Base-by-base conservation (phyloP, 257 asterid species). In the Solanum virginianum region DNA sequence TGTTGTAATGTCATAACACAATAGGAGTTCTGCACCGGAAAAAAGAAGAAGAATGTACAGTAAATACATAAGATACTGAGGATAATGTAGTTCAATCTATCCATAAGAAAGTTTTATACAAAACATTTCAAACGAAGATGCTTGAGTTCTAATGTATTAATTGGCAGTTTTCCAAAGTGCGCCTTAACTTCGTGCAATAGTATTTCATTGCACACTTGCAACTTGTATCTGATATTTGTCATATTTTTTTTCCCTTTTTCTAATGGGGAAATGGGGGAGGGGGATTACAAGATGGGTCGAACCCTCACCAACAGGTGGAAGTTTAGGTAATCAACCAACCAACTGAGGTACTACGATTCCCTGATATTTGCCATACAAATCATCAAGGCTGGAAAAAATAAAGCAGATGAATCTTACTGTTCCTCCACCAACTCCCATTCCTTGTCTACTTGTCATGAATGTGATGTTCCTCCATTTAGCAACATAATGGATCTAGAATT, bases 381-480 rank as follows among this genome's bases (percentile, higher is more conserved):
- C 5, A 51, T 77, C 26, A 47, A 77, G 24, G 47, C 20, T 75
- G 22, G 22, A 53, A 77, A 26, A 51, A 29, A 49, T 83, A 57
- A 32, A 26, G 54, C 51, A 59, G 15, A 26, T 86, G 62, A 72
- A 43, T 22, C 94, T 88, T 91, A 95, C 98, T 89, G 98, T 94
- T 90, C 99, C 99, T 84, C 98, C 99, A 82, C 94, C 92, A 86
- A 96, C 98, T 63, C 98, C 98, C 54, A 94, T 87, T 84, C 98
- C 99, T 89, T 96, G 98, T 88, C 98, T 88, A 84, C 98, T 94
- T 57, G 98, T 96, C 98, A 95, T 94, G 88, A 94, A 95, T 18
- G 99, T 95, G 82, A 95, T 88, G 88, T 93, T 92, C 92, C 87
- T 94, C 98, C 98, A 96, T 91, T 94, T 94, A 80, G 99, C 98